Evolutionary conservation across 768 basidiomycete genomes (phyloP), one percentile per base, ranked within the genome.

Genomic region (Leccinum variicolor): DNA sequence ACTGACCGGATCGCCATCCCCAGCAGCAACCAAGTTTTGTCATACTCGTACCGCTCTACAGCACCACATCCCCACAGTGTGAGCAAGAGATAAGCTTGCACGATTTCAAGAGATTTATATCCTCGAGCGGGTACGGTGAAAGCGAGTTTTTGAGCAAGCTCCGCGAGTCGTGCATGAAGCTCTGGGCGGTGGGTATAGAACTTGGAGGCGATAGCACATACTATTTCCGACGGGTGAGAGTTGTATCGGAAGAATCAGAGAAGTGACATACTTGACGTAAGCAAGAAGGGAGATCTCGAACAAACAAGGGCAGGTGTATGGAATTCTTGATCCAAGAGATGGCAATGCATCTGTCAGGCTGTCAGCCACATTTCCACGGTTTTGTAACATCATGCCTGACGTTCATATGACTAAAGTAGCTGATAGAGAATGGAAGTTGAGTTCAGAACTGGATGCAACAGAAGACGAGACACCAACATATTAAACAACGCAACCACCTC

Each of bases 301-400:
- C 95, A 95, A 15, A 98, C 92, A 36, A 97, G 82, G 3, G 92
- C 85, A 1, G 96, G 94, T 0, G 96, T 97, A 72, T 98, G 97
- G 73, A 96, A 94, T 50, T 89, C 84, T 43, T 83, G 81, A 64
- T 96, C 92, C 50, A 99, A 75, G 50, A 98, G 75, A 54, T 87
- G 87, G 55, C 86, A 85, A 62, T 93, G 92, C 74, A 84, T 83
- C 89, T 93, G 60, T 46, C 43, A 50, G 46, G 23, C 48, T 61
- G 53, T 62, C 56, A 69, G 45, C 56, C 48, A 21, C 11, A 23
- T 17, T 19, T 17, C 19, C 23, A 34, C 26, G 33, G 56, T n/a
- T 58, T 56, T 51, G 39, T 55, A 51, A 53, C 41, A 47, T 47
- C 17, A 56, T 53, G 33, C 72, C 87, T 70, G 62, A 87, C 90